Percentiles rank a stretch among this genome's conserved stretches.
phyloP scores from a whole-genome alignment of 2,329 filamentous ascomycete species.

The Pyrenophora seminiperda region DNA sequence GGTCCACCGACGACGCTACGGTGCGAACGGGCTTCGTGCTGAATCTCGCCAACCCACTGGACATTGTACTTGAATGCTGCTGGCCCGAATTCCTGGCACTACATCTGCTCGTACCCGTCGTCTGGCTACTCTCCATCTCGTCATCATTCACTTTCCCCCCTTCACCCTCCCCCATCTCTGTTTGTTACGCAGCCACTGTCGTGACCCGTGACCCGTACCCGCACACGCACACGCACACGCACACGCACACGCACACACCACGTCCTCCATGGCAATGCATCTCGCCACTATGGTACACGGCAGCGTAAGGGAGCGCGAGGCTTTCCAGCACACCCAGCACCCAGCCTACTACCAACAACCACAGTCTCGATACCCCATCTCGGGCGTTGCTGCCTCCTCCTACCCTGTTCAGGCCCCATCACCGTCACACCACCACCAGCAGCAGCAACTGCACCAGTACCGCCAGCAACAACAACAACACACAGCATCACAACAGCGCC shows the following conservation, averaged over 20 bases:
- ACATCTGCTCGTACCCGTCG: conserved; percentile 38
- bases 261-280: conserved; percentile 50
- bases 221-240: too few relatives aligned
- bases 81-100: conserved; percentile 45
- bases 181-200: conserved; percentile 43
- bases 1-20: conserved; percentile 41
- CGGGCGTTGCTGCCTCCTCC: conserved; percentile 25
- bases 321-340: conserved; percentile 42
- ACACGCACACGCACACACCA: neutral
- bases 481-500: conserved; percentile 46
- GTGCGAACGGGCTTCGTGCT: conserved; percentile 41
- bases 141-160: conserved; percentile 30
- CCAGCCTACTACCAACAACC: conserved; percentile 46
- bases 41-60: conserved; percentile 44
- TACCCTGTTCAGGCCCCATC: conserved; percentile 15
- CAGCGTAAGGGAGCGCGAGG: conserved; percentile 49
- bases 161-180: conserved; percentile 14
- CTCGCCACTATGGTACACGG: conserved; percentile 53
- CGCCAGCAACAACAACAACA: conserved; percentile 28
- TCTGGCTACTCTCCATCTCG: conserved; percentile 26
- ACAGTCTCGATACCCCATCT: conserved; percentile 35
- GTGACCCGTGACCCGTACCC: conserved; percentile 35
- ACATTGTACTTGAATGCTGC: conserved; percentile 47
- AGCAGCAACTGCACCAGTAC: conserved; percentile 33
- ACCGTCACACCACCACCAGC: conserved; percentile 28